Percentiles rank a stretch among this genome's conserved stretches.
Conservation (phyloP, 1,284 basidiomycete species). For the Boletus holoroseus region DNA sequence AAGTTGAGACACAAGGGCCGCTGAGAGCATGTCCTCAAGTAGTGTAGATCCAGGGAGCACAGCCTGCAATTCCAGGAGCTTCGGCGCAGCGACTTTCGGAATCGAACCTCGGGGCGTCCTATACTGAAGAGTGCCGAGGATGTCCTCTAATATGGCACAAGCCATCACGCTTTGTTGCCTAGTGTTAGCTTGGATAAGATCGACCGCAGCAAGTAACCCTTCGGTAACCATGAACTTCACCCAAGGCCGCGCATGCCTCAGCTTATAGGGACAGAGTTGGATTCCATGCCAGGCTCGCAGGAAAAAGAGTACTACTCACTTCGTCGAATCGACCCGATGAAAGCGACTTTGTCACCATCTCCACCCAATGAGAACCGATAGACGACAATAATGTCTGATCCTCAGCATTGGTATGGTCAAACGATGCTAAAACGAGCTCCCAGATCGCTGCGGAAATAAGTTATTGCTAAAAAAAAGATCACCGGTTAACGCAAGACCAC, state of each 20-base stretch:
- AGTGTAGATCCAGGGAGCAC: constrained; percentile 35
- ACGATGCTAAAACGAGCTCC: constrained; percentile 25
- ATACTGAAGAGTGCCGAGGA: constrained; percentile 22
- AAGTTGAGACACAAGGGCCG: constrained; percentile 37
- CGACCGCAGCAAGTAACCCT: constrained; percentile 38
- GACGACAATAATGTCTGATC: constrained; percentile 30
- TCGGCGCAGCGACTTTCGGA: constrained; percentile 28
- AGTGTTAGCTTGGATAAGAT: constrained; percentile 18
- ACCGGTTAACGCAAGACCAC: constrained; percentile 12
- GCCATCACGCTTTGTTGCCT: constrained; percentile 28
- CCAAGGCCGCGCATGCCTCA: constrained; percentile 40
- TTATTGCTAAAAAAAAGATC: neutral
- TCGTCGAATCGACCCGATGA: constrained; percentile 9
- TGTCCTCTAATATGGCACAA: constrained; percentile 30
- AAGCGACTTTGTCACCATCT: constrained; percentile 11
- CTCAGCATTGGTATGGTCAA: constrained; percentile 22
- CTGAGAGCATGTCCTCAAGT: constrained; percentile 47
- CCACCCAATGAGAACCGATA: constrained; percentile 34
- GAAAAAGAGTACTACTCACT: constrained; percentile 13
- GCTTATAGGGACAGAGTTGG: constrained; percentile 25
- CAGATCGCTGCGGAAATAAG: constrained; percentile 27
- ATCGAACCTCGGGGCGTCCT: constrained; percentile 13
- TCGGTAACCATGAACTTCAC: constrained; percentile 40
- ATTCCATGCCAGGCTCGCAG: neutral
- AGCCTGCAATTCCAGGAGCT: constrained; percentile 35